A percentile compares a stretch with the other conserved stretches of the same genome.
Conservation (phyloP, 345 rosid species). For the Orychophragmus violaceus region DNA sequence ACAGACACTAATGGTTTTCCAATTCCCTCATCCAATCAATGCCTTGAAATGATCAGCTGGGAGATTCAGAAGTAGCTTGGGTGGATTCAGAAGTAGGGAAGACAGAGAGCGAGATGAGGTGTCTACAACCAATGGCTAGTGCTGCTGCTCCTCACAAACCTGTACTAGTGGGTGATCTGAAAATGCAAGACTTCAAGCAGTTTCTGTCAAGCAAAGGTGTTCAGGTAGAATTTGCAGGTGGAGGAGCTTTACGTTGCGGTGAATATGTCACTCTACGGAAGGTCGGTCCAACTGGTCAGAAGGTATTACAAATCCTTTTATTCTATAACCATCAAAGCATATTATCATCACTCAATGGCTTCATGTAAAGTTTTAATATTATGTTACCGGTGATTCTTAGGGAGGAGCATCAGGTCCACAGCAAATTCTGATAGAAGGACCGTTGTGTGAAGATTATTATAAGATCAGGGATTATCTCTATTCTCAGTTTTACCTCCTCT, state of each 20-base stretch:
- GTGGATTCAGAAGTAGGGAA: conserved; percentile 83
- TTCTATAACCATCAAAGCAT: not conserved
- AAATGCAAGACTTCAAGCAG: conserved; percentile 90
- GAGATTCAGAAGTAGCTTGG: conserved; percentile 95
- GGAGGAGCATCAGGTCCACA: conserved; percentile 81
- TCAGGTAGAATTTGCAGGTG: conserved; percentile 94
- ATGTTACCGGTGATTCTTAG: conserved; percentile 22
- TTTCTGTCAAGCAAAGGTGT: conserved; percentile 89
- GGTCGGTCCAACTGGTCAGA: conserved; percentile 67
- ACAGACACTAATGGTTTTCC: conserved; percentile 1
- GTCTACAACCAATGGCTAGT: conserved; percentile 57
- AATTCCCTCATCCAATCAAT: not conserved
- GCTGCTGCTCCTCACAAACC: conserved; percentile 70
- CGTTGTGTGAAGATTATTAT: conserved; percentile 85
- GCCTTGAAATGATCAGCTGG: conserved; percentile 51
- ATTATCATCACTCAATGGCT: not conserved
- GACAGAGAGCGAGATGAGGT: conserved; percentile 61
- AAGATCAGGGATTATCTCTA: conserved; percentile 78
- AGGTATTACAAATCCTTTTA: conserved; percentile 43
- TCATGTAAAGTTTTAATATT: not conserved
- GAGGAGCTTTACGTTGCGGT: conserved; percentile 93
- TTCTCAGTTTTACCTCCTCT: conserved; percentile 87
- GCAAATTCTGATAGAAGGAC: conserved; percentile 90
- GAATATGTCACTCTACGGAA: conserved; percentile 85
- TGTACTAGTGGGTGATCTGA: conserved; percentile 86